phyloP scores from a whole-genome alignment of 140 eudicot genomes.

The Anethum foeniculum region DNA sequence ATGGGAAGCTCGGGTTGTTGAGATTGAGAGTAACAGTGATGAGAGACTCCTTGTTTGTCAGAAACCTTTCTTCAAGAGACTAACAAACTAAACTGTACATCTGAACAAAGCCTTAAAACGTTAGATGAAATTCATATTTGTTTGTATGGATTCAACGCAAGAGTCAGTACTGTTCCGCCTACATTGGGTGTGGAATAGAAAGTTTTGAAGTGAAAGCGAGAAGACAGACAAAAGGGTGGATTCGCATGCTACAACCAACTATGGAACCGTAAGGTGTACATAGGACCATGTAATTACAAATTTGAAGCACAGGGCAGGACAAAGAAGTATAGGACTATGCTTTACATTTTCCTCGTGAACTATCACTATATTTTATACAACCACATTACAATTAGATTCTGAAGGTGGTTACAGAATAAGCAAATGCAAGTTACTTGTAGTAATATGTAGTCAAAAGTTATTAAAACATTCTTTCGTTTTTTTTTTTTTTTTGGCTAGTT shows the following conservation, averaged over 20 bases:
- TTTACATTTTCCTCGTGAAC: constrained; percentile 29
- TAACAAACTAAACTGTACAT: constrained; percentile 30
- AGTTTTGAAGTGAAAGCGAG: constrained; percentile 42
- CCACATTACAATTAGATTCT: constrained; percentile 25
- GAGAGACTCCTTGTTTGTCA: constrained; percentile 93
- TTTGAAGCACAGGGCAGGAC: constrained; percentile 22
- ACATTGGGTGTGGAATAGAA: constrained; percentile 16
- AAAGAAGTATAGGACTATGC: constrained; percentile 33
- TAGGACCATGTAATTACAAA: constrained; percentile 68
- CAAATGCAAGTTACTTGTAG: background rate
- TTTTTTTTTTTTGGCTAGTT: background rate
- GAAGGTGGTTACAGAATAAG: constrained; percentile 45
- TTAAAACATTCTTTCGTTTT: background rate
- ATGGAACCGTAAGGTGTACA: constrained; percentile 45
- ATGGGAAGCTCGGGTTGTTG: constrained; percentile 96
- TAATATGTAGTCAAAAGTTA: constrained; percentile 5
- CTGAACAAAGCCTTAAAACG: constrained; percentile 7
- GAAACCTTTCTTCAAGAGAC: constrained; percentile 70
- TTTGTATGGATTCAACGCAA: constrained; percentile 15
- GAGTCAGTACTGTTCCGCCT: constrained; percentile 7
- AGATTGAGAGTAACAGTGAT: constrained; percentile 69
- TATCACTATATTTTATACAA: constrained; percentile 21
- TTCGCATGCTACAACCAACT: constrained; percentile 20
- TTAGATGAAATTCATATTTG: constrained; percentile 24
- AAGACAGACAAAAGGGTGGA: constrained; percentile 13